Base-by-base conservation (phyloP, 306 rosid species). In the Casuarina glauca region DNA sequence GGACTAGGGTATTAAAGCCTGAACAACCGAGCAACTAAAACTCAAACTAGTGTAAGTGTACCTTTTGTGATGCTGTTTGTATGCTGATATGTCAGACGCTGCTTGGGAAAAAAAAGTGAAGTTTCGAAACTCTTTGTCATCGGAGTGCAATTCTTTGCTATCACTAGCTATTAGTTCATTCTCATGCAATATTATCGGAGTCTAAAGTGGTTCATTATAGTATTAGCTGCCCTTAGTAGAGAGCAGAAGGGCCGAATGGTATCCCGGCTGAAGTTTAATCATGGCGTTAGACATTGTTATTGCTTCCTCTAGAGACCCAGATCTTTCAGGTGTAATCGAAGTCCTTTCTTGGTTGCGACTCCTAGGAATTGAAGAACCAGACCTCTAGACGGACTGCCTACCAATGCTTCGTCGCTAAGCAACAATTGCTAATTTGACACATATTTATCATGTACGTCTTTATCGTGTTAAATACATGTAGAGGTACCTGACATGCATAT, bases 31-130 rank as follows among this genome's bases (percentile, higher is more conserved):
- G 69, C 78, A 74, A 81, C 81, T 79, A 70, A 82, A 79, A 79
- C 68, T 81, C 54, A 61, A 58, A 76, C 76, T 87, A 71, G 63
- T 75, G 81, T 77, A 80, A 66, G 13, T 79, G 74, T 80, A 82
- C 76, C 80, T 79, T 78, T 43, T 74, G 83, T 86, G 81, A 63
- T 49, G 38, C 72, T 75, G 35, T 77, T 58, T 76, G 74, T 77
- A 63, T 74, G 69, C 74, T 75, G 51, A 84, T 74, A 26, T 84
- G 39, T 19, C 69, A 66, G 73, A 46, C 57, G 60, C 61, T 51
- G 26, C 75, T 70, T 55, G 44, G 75, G 70, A 54, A 46, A 67
- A 46, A 67, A 51, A 75, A 69, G 72, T 41, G 49, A 9, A 39
- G 6, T 12, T 32, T 15, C 49, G 16, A 66, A 2, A 13, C 42